Percentiles rank a stretch among this genome's conserved stretches.
Conservation (phyloP, 192 early-diverging fungal species). For the Backusella mclennaniae region DNA sequence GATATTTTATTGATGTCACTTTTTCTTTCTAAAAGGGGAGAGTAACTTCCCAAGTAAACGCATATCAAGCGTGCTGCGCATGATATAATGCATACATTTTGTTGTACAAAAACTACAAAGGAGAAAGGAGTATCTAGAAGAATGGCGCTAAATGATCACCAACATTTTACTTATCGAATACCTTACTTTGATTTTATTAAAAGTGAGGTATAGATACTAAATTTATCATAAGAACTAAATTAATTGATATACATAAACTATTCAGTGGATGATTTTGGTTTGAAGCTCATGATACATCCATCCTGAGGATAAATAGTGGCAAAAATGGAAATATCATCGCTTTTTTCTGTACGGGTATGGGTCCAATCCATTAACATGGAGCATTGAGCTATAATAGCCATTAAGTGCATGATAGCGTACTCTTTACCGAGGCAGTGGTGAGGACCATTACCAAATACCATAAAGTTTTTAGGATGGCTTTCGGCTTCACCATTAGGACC, state of each 20-base stretch:
- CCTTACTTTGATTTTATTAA: not conserved
- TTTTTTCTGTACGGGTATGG: constrained; percentile 35
- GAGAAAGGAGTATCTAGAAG: too few species aligned
- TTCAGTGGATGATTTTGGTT: constrained; percentile 11
- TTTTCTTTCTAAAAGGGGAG: too few species aligned
- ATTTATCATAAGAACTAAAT: not conserved
- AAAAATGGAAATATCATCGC: constrained; percentile 43
- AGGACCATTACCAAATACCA: constrained; percentile 42
- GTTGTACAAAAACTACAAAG: too few species aligned
- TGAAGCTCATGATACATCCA: constrained; percentile 39
- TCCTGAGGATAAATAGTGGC: constrained; percentile 43
- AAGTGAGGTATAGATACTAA: too few species aligned
- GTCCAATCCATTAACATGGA: constrained; percentile 18
- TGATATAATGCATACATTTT: too few species aligned
- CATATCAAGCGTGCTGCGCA: too few species aligned
- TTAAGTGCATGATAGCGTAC: constrained; percentile 38
- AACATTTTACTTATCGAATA: too few species aligned
- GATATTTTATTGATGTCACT: not conserved
- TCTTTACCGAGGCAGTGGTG: constrained; percentile 42
- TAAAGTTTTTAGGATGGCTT: constrained; percentile 39
- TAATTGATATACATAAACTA: not conserved
- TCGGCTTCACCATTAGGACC: constrained; percentile 33
- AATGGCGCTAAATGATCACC: too few species aligned
- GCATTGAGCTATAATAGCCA: constrained; percentile 30
- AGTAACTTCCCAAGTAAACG: too few species aligned